Base-by-base conservation (phyloP, 345 rosid genomes). In the Eutrema yunnanense region DNA sequence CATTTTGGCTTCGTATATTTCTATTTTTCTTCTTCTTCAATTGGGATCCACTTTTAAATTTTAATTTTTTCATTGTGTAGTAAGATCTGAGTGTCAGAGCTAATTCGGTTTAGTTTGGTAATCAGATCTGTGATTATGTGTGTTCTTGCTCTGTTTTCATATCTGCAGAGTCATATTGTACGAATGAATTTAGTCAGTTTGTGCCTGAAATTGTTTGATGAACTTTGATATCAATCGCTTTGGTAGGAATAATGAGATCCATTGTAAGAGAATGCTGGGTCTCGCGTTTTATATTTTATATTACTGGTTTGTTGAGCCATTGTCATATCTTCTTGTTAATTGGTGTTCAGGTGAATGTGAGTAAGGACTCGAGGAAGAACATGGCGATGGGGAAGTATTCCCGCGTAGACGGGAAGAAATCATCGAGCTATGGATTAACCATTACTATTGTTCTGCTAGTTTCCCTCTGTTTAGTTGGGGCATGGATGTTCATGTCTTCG, bases 401-500 rank as follows among this genome's bases (percentile, higher is more conserved):
- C 44, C 83, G 87, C 55, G 76, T 89, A 74, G 96, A 89, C 56
- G 86, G 84, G 76, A 81, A 85, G 79, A 88, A 83, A 65, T 81
- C 90, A n/a, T 74, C 92, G 3, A 77, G 74, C 69, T 82, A 82
- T 75, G 87, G 91, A 27, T 86, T 86, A n/a, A 84, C 88, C 2
- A 80, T 87, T 57, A 81, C 82, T 11, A 58, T 86, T 53, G 87
- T 81, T 55, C 71, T 83, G 19, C 11, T 89, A 43, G 76, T 89
- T 66, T 84, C 85, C 14, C 64, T 89, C 26, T 83, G 88, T 81
- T 82, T 94, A 64, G 83, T 89, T 74, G 98, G 95, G 56, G 77
- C 83, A 34, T 94, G 98, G 97, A 88, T 84, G 87, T 80, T 89
- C 62, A 85, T 84, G 77, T 86, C 95, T 30, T 84, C 96, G 7